Evolutionary conservation across 225 moss, liverwort and hornwort genomes (phyloP).

Genomic region (Straminergon stramineum): DNA sequence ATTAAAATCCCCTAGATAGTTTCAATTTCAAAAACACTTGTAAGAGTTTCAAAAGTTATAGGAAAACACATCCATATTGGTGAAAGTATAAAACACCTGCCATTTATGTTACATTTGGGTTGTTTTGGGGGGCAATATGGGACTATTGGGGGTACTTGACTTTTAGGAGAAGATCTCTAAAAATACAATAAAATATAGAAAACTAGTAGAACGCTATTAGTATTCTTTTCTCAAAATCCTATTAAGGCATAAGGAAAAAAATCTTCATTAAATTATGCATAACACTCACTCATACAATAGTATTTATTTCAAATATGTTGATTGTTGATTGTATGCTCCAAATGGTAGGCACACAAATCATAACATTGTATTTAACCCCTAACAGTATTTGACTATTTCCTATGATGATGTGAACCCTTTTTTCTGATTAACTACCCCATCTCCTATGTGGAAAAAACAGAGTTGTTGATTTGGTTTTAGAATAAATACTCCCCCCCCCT

Average conservation of each 20-base stretch:
- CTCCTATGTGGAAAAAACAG: too few relatives aligned
- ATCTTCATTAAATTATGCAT: background rate
- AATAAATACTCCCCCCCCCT: too few relatives aligned
- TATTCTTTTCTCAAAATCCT: background rate
- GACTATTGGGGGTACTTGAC: background rate
- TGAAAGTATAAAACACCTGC: background rate
- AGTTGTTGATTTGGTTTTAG: too few relatives aligned
- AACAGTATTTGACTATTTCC: too few relatives aligned
- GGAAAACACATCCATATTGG: background rate
- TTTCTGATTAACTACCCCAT: too few relatives aligned
- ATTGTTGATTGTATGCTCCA: background rate
- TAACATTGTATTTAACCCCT: too few relatives aligned
- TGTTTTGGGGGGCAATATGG: rapidly evolving
- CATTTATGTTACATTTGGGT: background rate
- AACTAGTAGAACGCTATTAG: background rate
- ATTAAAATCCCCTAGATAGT: rapidly evolving
- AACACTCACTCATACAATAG: background rate
- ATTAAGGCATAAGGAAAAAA: background rate
- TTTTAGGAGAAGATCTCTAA: background rate
- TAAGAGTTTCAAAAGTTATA: background rate
- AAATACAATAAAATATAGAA: background rate
- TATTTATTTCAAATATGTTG: background rate
- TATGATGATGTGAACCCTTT: too few relatives aligned
- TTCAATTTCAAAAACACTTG: background rate
- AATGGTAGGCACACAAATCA: background rate